These are phyloP conservation scores for Pseudogymnoascus sp. DNA, from an alignment of 2,329 filamentous ascomycete genomes.

Conservation along the genomic window DNA sequence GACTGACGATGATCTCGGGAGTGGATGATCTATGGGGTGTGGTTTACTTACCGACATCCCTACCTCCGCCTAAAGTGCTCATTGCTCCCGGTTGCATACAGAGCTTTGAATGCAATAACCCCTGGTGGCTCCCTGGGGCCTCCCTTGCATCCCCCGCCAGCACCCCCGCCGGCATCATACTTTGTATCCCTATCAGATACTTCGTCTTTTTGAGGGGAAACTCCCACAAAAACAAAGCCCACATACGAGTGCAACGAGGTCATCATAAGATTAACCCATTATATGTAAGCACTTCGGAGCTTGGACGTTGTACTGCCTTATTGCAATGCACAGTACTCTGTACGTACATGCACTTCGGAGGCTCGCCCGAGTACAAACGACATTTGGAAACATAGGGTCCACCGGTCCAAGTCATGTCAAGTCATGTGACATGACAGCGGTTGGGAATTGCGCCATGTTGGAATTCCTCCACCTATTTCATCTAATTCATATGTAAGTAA, in stretches of 20 bases:
- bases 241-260: constrained; percentile 2
- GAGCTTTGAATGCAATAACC: not conserved
- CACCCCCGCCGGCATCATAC: not conserved
- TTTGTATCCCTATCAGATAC: not conserved
- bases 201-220: not conserved
- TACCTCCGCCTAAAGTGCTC: not conserved
- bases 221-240: not conserved
- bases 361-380: not conserved
- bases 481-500: not conserved
- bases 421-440: constrained; percentile 2
- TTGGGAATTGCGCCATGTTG: not conserved
- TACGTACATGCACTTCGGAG: not conserved
- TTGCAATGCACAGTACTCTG: not conserved
- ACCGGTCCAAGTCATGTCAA: not conserved
- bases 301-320: not conserved
- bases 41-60: not conserved
- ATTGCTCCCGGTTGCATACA: not conserved
- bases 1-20: not conserved
- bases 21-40: not conserved
- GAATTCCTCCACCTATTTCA: not conserved
- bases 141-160: not conserved
- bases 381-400: constrained; percentile 1
- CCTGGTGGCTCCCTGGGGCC: not conserved
- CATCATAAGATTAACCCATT: not conserved
- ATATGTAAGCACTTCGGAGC: not conserved